These are phyloP conservation scores for Platanthera guangdongensis DNA, from an alignment of 106 monocot genomes.

Conservation along the genomic window DNA sequence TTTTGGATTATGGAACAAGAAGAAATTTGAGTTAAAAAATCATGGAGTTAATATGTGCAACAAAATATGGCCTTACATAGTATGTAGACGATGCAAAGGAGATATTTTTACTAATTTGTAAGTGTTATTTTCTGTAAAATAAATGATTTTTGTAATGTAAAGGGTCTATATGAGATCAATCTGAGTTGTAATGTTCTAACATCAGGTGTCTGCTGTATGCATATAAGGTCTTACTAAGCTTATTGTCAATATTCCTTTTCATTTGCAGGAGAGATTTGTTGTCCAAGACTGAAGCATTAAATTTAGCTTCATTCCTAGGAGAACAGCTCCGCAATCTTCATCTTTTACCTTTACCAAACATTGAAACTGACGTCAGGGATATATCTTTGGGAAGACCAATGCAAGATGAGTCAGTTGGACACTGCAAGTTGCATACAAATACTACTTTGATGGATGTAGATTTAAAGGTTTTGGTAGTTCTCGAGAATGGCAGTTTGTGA, in stretches of 20 bases:
- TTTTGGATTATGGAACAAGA: conserved; percentile 78
- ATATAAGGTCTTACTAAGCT: neutral
- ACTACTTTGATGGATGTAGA: neutral
- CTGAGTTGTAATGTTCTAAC: neutral
- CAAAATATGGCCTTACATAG: conserved; percentile 67
- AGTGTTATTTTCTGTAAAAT: conserved; percentile 18
- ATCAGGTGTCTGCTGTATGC: neutral
- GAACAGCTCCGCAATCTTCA: conserved; percentile 76
- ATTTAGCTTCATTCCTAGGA: conserved; percentile 86
- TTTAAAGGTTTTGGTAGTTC: conserved; percentile 20
- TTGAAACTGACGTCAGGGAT: conserved; percentile 7
- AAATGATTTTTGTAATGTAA: neutral
- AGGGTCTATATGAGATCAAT: neutral
- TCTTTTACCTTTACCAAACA: conserved; percentile 56
- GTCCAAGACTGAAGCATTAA: conserved; percentile 39
- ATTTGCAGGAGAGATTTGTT: conserved; percentile 68
- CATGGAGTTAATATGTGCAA: conserved; percentile 12
- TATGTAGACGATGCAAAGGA: conserved; percentile 86
- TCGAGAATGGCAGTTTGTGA: conserved; percentile 49
- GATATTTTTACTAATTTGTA: conserved; percentile 88
- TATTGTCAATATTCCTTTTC: conserved; percentile 1
- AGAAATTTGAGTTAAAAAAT: conserved; percentile 36
- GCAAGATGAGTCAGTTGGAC: conserved; percentile 14
- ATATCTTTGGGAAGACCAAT: conserved; percentile 13
- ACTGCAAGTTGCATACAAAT: neutral